phyloP scores from a whole-genome alignment of 768 basidiomycete genomes.

The Podaxis sp. region DNA sequence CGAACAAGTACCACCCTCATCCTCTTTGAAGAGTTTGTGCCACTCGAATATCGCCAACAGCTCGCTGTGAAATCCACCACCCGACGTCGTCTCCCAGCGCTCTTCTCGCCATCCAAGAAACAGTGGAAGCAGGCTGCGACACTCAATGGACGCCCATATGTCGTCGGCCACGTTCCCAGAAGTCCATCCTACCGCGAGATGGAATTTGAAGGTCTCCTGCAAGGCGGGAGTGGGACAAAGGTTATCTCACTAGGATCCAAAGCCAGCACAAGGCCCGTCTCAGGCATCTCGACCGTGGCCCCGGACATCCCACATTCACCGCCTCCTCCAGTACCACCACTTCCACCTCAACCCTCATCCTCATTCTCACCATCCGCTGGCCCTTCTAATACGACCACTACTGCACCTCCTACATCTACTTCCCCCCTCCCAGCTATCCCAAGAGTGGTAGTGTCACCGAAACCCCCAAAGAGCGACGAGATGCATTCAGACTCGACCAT shows the following conservation, averaged over 20 bases:
- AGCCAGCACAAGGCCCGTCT: slow-evolving; percentile 22
- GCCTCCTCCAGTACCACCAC: slow-evolving; percentile 19
- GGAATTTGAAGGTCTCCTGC: slow-evolving; percentile 78
- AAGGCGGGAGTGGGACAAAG: slow-evolving; percentile 49
- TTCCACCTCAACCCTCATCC: slow-evolving; percentile 22
- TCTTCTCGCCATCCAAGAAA: slow-evolving; percentile 61
- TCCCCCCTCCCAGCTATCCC: slow-evolving; percentile 15
- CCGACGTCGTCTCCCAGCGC: slow-evolving; percentile 65
- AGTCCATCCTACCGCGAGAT: slow-evolving; percentile 59
- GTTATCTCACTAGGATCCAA: slow-evolving; percentile 40
- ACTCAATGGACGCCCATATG: slow-evolving; percentile 76
- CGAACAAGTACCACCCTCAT: slow-evolving; percentile 72
- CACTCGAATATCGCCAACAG: slow-evolving; percentile 80
- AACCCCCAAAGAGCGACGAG: slow-evolving; percentile 33
- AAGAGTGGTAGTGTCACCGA: slow-evolving; percentile 20
- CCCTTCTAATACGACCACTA: background rate
- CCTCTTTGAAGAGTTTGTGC: slow-evolving; percentile 93
- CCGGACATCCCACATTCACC: slow-evolving; percentile 17
- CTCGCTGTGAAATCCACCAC: slow-evolving; percentile 54
- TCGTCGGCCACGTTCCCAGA: slow-evolving; percentile 57
- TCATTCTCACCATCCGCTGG: background rate
- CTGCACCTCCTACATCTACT: background rate
- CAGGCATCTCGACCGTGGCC: slow-evolving; percentile 17
- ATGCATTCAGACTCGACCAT: slow-evolving; percentile 32
- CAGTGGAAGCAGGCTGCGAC: slow-evolving; percentile 84